Base-by-base conservation (phyloP, 495 filamentous ascomycete species). In the Penicillium malachiteum region DNA sequence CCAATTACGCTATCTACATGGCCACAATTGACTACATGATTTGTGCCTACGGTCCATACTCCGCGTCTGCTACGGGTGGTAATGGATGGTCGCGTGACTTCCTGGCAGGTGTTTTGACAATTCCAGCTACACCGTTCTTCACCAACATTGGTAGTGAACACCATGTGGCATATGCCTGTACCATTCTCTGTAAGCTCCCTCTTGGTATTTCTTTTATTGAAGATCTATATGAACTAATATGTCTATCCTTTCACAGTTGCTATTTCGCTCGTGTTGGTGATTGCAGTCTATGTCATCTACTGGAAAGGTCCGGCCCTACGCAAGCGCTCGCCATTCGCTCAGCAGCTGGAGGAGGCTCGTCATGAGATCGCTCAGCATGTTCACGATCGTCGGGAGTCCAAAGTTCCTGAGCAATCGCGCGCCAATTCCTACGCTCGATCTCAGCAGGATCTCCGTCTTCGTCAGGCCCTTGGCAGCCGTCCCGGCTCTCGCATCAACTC, bases 1-100 rank as follows among this genome's bases (percentile, higher is more conserved):
- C 85, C 41, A 89, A 89, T 54, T 84, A 86, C 62, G 64, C 67
- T 21, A 89, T 89, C 57, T 89, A 89, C 68, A 88, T 88, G 84
- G 84, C 84, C 8, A 88, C 86, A 9, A 87, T 89, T 57, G 86
- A 89, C 68, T 89, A 89, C 69, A 88, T 88, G 79, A 82, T 89
- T 53, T 80, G 77, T 60, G 81, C 84, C 18, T 89, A 89, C 54
- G 86, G 86, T 1, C 84, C 84, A 0, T 89, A 89, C 71, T 86
- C 85, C 4, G 85, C 86, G 5, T 88, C 85, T 7, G 86, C 86
- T 0, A 89, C 86, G 7, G 86, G 86, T 54, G 86, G 86, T 41
- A 89, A 89, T 60, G 86, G 84, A 54, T 88, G 80, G 81, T 76
- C 89, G 46, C 81, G 90, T 58, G 90, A 95, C 67, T 89, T 95